Percentiles rank a stretch among this genome's conserved stretches.
These are phyloP conservation scores for Fomitopsis pulvina DNA, from an alignment of 768 basidiomycete genomes.

Conservation along the genomic window DNA sequence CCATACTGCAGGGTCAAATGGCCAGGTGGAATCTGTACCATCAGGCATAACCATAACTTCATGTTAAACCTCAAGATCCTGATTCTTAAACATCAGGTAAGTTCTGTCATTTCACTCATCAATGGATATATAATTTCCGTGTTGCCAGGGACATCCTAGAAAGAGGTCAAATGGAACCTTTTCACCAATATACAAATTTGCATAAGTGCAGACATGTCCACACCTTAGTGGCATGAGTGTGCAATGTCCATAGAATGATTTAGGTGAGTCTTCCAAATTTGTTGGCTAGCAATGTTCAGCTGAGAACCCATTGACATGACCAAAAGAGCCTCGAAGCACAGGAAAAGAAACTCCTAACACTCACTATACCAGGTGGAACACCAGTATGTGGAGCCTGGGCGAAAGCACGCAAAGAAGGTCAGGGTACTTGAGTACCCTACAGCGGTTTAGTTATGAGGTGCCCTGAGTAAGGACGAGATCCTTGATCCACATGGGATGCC, in stretches of 20 bases:
- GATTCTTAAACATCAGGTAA: conserved; percentile 20
- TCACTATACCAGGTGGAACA: no score
- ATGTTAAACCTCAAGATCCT: conserved; percentile 1
- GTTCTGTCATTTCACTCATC: conserved; percentile 23
- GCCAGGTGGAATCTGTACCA: neutral
- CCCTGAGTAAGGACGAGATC: no score
- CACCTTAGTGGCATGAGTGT: conserved; percentile 5
- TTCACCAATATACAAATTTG: conserved; percentile 6
- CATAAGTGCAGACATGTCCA: conserved; percentile 4
- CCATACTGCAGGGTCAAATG: neutral
- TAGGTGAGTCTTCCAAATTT: conserved; percentile 7
- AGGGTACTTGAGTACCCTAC: no score
- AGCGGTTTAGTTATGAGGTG: no score
- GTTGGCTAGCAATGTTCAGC: conserved; percentile 4
- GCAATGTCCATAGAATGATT: conserved; percentile 1
- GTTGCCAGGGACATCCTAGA: conserved; percentile 21
- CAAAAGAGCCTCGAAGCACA: no score
- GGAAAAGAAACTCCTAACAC: no score
- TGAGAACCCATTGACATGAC: no score
- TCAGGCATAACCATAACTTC: conserved; percentile 19
- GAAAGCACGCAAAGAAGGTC: no score
- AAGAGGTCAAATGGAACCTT: conserved; percentile 15
- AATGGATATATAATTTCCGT: conserved; percentile 20
- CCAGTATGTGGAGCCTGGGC: no score
- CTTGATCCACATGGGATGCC: no score